Evolutionary conservation across 192 early-diverging fungal species (phyloP).

Genomic region (Podila epigama): DNA sequence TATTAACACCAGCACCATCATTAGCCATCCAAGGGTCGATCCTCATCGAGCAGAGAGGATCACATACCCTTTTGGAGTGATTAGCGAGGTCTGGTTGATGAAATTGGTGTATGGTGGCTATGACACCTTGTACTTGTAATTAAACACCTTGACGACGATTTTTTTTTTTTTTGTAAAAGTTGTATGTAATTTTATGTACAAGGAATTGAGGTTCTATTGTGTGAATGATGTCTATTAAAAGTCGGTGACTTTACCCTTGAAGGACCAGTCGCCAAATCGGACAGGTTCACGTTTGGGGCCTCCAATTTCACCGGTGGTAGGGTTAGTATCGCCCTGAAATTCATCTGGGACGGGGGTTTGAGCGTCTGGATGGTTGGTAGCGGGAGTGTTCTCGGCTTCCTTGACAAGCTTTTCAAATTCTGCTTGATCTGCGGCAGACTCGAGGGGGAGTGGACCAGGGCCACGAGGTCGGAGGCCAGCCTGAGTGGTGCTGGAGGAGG

Average conservation of each 20-base stretch:
- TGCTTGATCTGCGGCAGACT: conserved; percentile 67
- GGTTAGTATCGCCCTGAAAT: conserved; percentile 82
- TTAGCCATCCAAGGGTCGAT: too few species aligned
- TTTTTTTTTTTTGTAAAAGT: too few species aligned
- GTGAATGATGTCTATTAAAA: too few species aligned
- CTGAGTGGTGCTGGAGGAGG: background rate
- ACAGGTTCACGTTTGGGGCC: conserved; percentile 87
- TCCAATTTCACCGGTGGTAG: conserved; percentile 76
- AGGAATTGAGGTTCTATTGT: too few species aligned
- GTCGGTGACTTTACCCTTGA: conserved; percentile 68
- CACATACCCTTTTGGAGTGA: background rate
- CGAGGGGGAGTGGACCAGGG: conserved; percentile 75
- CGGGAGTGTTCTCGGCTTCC: conserved; percentile 31
- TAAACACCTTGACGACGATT: too few species aligned
- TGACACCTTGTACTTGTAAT: too few species aligned
- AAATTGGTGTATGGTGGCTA: too few species aligned
- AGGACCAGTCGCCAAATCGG: conserved; percentile 84
- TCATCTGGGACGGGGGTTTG: conserved; percentile 53
- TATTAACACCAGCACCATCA: background rate
- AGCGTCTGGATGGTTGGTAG: conserved; percentile 57
- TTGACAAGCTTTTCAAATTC: conserved; percentile 78
- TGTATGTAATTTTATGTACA: too few species aligned
- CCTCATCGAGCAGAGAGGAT: too few species aligned
- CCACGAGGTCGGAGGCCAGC: conserved; percentile 31
- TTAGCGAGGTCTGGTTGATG: background rate